phyloP scores from a whole-genome alignment of 2,329 filamentous ascomycete species.

The Huntiella decipiens region DNA sequence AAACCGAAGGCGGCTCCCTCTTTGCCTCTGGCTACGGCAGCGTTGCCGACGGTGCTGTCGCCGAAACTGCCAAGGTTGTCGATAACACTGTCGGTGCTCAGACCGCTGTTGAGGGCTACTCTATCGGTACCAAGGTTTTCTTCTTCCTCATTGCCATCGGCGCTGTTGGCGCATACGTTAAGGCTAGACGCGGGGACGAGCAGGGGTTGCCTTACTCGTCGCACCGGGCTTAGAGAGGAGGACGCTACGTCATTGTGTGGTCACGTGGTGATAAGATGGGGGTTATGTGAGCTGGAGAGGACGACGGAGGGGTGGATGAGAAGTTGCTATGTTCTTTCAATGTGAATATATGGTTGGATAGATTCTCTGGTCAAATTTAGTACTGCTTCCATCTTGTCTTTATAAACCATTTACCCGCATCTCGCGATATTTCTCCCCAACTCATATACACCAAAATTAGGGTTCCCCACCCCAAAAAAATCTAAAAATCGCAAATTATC shows the following conservation, averaged over 20 bases:
- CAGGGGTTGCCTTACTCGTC: constrained; percentile 4
- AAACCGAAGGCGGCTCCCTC: constrained; percentile 8
- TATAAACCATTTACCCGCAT: not conserved
- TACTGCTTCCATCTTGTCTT: not conserved
- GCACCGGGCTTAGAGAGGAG: constrained; percentile 2
- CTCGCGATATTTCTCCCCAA: not conserved
- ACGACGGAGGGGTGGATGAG: too few relatives aligned
- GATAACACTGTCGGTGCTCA: constrained; percentile 4
- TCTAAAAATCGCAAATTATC: constrained; percentile 4
- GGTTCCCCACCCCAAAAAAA: constrained; percentile 1
- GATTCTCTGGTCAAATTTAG: too few relatives aligned
- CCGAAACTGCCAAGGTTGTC: constrained; percentile 7
- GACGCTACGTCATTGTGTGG: not conserved
- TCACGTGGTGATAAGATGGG: constrained; percentile 9
- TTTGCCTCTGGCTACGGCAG: constrained; percentile 9
- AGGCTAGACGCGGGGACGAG: constrained; percentile 7
- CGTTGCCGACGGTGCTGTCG: constrained; percentile 9
- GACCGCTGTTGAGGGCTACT: constrained; percentile 5
- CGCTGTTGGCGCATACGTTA: constrained; percentile 8
- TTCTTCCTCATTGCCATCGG: constrained; percentile 10
- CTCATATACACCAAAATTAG: not conserved
- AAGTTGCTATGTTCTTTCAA: too few relatives aligned
- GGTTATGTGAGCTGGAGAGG: not conserved
- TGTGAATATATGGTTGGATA: too few relatives aligned
- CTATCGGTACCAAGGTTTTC: constrained; percentile 7